Evolutionary conservation across 2,329 filamentous ascomycete species (phyloP).

Genomic region (Botryotinia convoluta): DNA sequence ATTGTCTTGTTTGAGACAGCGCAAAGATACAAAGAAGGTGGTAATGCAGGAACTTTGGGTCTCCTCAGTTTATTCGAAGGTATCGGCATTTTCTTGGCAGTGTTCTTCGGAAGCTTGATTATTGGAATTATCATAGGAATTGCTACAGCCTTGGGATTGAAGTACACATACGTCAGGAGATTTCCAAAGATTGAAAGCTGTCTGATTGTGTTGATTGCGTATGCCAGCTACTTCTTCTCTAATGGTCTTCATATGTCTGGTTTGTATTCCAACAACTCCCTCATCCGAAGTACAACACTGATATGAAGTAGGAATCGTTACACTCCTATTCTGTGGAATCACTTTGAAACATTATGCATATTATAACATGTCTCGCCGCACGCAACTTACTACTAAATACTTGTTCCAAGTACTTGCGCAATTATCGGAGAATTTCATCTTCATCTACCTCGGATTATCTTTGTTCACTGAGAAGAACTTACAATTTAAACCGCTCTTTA

Average conservation of each 20-base stretch:
- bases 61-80: constrained; percentile 84
- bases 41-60: constrained; percentile 66
- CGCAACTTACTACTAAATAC: constrained; percentile 96
- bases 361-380: constrained; percentile 98
- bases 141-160: constrained; percentile 80
- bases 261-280: constrained; percentile 46
- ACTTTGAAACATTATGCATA: constrained; percentile 99
- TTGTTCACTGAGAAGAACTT: constrained; percentile 88
- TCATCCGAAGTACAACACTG: constrained; percentile 12
- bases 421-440: constrained; percentile 98
- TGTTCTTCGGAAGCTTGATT: constrained; percentile 91
- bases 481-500: constrained; percentile 90
- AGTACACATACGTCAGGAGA: constrained; percentile 89
- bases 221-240: constrained; percentile 96
- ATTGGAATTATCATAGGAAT: constrained; percentile 89
- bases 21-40: constrained; percentile 81
- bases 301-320: constrained; percentile 64
- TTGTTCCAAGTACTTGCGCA: constrained; percentile 93
- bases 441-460: constrained; percentile 94
- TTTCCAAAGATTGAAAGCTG: constrained; percentile 97
- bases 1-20: constrained; percentile 99
- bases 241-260: constrained; percentile 95
- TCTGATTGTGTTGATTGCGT: constrained; percentile 87
- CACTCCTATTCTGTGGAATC: constrained; percentile 94
- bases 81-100: constrained; percentile 88